Base-by-base conservation (phyloP, 139 green algal species). In the Coelastrella sp. region DNA sequence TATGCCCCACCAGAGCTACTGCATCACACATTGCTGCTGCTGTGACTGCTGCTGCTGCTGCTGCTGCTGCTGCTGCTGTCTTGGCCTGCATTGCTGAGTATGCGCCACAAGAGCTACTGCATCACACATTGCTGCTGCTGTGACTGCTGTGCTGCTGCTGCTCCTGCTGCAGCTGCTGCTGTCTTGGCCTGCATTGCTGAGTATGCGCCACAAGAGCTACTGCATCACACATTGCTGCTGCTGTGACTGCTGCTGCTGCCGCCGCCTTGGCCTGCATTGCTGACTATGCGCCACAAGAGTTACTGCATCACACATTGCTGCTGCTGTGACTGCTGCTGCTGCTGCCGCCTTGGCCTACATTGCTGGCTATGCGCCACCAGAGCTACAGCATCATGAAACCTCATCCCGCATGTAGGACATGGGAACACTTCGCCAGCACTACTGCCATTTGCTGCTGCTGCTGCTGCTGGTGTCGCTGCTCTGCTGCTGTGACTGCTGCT, bases 121-220 rank as follows among this genome's bases (percentile, higher is more conserved):
- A n/a, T n/a, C n/a, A n/a, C n/a, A n/a, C n/a, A n/a, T n/a, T n/a
- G n/a, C n/a, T n/a, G n/a, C n/a, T n/a, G 22, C n/a, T 47, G 71
- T n/a, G n/a, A 17, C 71, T 77, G 71, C 71, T 77, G 4, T n/a
- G 88, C 65, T 23, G 88, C 19, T 84, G 87, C 64, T 87, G 80
- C 56, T 80, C 56, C 66, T 65, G 20, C n/a, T n/a, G n/a, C n/a
- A n/a, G n/a, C n/a, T n/a, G n/a, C n/a, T n/a, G n/a, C n/a, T n/a
- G n/a, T n/a, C n/a, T n/a, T n/a, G n/a, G n/a, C n/a, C n/a, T n/a
- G n/a, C n/a, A n/a, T n/a, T n/a, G n/a, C n/a, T n/a, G n/a, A n/a
- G n/a, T n/a, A n/a, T n/a, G n/a, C n/a, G n/a, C n/a, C n/a, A n/a
- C n/a, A n/a, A n/a, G n/a, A n/a, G n/a, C n/a, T n/a, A n/a, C n/a